Conservation (phyloP, 768 basidiomycete genomes). For the Omphalotus guepiniiformis region DNA sequence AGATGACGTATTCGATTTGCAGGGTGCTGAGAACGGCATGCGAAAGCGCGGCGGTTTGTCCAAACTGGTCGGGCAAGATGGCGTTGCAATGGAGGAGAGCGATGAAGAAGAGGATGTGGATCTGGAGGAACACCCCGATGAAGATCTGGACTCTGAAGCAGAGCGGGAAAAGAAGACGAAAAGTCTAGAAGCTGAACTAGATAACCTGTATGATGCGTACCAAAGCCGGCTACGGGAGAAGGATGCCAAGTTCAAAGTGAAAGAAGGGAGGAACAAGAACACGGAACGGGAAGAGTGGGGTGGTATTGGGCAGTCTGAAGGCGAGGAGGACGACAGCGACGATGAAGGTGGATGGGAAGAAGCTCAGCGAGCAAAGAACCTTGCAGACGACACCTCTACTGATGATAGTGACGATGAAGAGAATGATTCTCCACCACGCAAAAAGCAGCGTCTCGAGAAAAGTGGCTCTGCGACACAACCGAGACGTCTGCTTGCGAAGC, state of each 20-base stretch:
- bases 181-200: conserved; percentile 79
- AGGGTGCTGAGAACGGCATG: conserved; percentile 44
- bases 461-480: conserved; percentile 22
- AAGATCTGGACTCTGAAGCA: conserved; percentile 58
- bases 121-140: conserved; percentile 29
- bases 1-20: conserved; percentile 87
- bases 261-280: conserved; percentile 70
- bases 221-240: conserved; percentile 73
- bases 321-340: conserved; percentile 36
- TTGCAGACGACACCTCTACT: conserved; percentile 40
- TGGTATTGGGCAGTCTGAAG: conserved; percentile 51
- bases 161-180: conserved; percentile 60
- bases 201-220: conserved; percentile 86
- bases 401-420: conserved; percentile 48
- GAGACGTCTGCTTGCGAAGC: conserved; percentile 53
- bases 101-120: conserved; percentile 25
- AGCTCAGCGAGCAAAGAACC: conserved; percentile 52
- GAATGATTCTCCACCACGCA: conserved; percentile 23
- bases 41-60: conserved; percentile 36
- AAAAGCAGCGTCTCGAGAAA: conserved; percentile 44
- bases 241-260: conserved; percentile 84
- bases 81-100: conserved; percentile 39
- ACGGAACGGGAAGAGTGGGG: conserved; percentile 78
- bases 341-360: conserved; percentile 70
- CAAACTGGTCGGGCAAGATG: conserved; percentile 39